Evolutionary conservation across 768 basidiomycete species (phyloP), one percentile per base, ranked within the genome.

Genomic region (Galerina sulciceps): DNA sequence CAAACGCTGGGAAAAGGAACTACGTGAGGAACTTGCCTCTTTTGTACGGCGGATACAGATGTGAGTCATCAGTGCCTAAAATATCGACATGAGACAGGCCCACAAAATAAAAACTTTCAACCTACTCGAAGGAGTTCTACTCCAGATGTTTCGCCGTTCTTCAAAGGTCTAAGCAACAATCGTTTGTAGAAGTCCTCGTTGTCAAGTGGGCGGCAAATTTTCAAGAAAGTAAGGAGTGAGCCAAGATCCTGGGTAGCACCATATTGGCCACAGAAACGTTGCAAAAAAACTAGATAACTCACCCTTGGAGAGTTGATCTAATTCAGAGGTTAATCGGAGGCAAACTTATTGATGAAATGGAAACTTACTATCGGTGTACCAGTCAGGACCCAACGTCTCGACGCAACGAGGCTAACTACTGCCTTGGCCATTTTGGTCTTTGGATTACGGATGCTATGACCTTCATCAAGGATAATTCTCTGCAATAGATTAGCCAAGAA

Each of bases 391-490:
- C 92, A 94, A 45, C 92, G 87, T 59, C 88, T 84, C 63, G 94
- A 83, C 0, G 88, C 89, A 15, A 74, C 73, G 20, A 94, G 75
- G 15, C 71, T 84, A 57, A 79, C 86, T 1, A 87, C 85, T 0
- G 90, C 88, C 64, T 81, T 78, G 9, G 91, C 81, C 84, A 91
- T 92, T 76, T 94, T 93, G 0, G 94, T 93, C 71, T 82, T 89
- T 2, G 91, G 84, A 69, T 96, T 97, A 51, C 93, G 86, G 61
- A 97, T 89, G 22, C 69, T 87, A 67, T 97, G 95, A 0, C 93
- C 95, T 74, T 97, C 95, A 63, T 97, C 95, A 4, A 96, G 76
- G 18, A 96, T 85, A 41, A 96, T 70, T 57, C 95, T 80, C 87
- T 91, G 40, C 10, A 34, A n/a, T 8, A 43, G 23, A 44, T 50